Evolutionary conservation across 495 filamentous ascomycete genomes (phyloP), one percentile per base, ranked within the genome.

Genomic region (Pyrenula aspistea): DNA sequence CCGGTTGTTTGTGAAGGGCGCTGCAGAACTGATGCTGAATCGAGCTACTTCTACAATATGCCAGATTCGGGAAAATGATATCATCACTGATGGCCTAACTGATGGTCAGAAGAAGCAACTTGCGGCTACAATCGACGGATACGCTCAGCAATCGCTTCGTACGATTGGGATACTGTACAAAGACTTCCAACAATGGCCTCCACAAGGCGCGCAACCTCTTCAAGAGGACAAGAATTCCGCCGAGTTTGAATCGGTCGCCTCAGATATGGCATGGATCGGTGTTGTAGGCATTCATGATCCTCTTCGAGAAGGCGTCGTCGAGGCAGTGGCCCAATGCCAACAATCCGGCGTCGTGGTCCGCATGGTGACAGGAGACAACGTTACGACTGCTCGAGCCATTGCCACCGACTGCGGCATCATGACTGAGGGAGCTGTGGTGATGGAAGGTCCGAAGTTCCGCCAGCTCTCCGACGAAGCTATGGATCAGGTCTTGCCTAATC

Each of bases 331-430:
- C 55, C 77, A 78, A 60, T 92, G 88, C 62, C 83, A 88, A 60
- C 75, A 75, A 25, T 89, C 89, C 11, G 89, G 89, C 57, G 88
- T 94, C 10, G 72, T 87, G 55, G 86, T 93, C 55, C 87, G 90
- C 61, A 95, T 95, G 89, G 89, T 95, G 53, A 95, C 89, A 10
- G 85, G 89, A 24, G 89, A 95, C 70, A 95, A 95, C 63, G 73
- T 87, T 57, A 72, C 84, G 31, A 95, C 89, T 12, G 89, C 89
- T 24, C 80, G 81, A 56, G 88, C 89, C 11, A 95, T 95, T 61
- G 89, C 89, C 10, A 75, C 70, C 10, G 87, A 92, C 51, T 94
- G 89, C 67, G 89, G 89, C 20, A 94, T 95, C 58, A 83, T 86
- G 61, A 86, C 86, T 12, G 70, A 76, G n/a, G 76, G 79, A 59